These are phyloP conservation scores for Lactifluus volemus DNA, from an alignment of 768 basidiomycete genomes.

Conservation along the genomic window DNA sequence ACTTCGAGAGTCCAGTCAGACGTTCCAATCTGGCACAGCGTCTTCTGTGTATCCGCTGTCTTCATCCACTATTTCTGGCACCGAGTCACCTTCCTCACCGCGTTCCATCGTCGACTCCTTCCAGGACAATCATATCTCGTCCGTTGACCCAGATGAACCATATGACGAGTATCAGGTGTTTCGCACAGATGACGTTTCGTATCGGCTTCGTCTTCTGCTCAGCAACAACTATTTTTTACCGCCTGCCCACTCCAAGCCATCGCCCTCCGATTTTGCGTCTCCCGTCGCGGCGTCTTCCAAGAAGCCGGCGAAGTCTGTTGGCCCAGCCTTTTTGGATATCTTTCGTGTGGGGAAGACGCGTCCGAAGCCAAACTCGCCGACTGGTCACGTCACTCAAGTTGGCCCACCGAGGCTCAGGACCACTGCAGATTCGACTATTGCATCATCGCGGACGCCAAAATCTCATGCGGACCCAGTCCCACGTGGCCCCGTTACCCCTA, in stretches of 20 bases:
- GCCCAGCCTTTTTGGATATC: conserved; percentile 54
- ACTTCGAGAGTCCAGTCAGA: conserved; percentile 42
- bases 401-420: conserved; percentile 19
- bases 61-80: conserved; percentile 52
- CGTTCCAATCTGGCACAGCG: conserved; percentile 57
- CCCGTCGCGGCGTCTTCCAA: conserved; percentile 34
- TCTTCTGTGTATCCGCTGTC: conserved; percentile 75
- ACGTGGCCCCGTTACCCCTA: conserved; percentile 20
- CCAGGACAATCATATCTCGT: conserved; percentile 34
- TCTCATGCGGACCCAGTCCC: conserved; percentile 20
- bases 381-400: conserved; percentile 31
- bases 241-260: conserved; percentile 79
- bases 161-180: conserved; percentile 24
- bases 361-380: conserved; percentile 47
- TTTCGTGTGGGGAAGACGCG: conserved; percentile 62
- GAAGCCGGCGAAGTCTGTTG: conserved; percentile 36
- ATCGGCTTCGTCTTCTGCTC: conserved; percentile 74
- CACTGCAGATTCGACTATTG: conserved; percentile 19
- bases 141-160: conserved; percentile 20
- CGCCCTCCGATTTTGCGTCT: conserved; percentile 52
- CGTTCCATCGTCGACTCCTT: conserved; percentile 42
- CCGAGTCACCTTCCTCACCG: conserved; percentile 58
- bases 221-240: conserved; percentile 87
- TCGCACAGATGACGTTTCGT: conserved; percentile 71
- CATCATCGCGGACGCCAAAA: conserved; percentile 11